phyloP scores from a whole-genome alignment of 805 yeast species.

The Lachancea kluyveri region DNA sequence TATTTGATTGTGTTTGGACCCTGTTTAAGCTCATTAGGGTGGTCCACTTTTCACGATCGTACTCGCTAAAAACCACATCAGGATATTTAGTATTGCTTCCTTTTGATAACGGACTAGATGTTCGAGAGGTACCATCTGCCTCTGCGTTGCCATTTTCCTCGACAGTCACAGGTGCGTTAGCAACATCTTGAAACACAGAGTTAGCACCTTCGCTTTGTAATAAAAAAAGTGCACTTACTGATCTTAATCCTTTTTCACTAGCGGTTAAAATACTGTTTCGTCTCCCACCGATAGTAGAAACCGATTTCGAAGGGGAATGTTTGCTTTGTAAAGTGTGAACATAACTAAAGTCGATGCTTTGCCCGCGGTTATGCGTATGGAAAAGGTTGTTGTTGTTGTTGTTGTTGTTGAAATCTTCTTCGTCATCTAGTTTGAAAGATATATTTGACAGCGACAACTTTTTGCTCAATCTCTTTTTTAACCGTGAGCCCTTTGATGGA shows the following conservation, averaged over 20 bases:
- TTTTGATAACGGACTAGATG: constrained; percentile 8
- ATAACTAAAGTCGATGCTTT: constrained; percentile 29
- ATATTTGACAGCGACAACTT: constrained; percentile 28
- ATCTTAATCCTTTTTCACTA: constrained; percentile 3
- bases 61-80: constrained; percentile 26
- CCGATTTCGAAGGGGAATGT: constrained; percentile 30
- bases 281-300: constrained; percentile 9
- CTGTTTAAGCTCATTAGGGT: constrained; percentile 7
- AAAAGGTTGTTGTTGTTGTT: constrained; percentile 1
- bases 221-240: constrained; percentile 6
- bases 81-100: constrained; percentile 19
- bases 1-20: neutral
- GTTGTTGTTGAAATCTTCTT: no score
- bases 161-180: no score
- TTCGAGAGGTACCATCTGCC: constrained; percentile 7
- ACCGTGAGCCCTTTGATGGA: constrained; percentile 24
- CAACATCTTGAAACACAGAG: neutral
- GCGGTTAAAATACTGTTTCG: constrained; percentile 6
- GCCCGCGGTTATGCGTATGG: constrained; percentile 19
- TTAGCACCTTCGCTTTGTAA: neutral
- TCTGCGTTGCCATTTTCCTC: neutral
- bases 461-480: constrained; percentile 23
- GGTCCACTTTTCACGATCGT: constrained; percentile 33
- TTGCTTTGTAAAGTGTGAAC: constrained; percentile 25
- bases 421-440: constrained; percentile 18